These are phyloP conservation scores for Cercospora citrullina DNA, from an alignment of 2,329 filamentous ascomycete species.

Conservation along the genomic window DNA sequence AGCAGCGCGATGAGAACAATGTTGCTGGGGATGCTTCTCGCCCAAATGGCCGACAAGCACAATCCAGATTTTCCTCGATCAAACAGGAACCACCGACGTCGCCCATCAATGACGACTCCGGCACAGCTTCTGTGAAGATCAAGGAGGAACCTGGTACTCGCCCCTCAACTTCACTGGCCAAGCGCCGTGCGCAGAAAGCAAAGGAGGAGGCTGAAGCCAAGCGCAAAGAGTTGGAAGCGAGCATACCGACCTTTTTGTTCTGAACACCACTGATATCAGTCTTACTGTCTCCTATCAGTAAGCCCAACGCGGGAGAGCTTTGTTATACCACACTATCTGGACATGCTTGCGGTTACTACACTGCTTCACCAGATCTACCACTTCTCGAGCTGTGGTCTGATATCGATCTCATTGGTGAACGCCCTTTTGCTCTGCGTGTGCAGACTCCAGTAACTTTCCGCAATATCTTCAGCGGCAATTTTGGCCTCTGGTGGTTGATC, in stretches of 20 bases:
- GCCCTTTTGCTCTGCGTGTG: slow-evolving; percentile 77
- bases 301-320: neutral
- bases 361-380: slow-evolving; percentile 56
- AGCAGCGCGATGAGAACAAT: neutral
- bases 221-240: slow-evolving; percentile 33
- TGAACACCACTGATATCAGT: slow-evolving; percentile 25
- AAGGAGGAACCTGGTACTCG: slow-evolving; percentile 4
- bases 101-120: neutral
- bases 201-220: slow-evolving; percentile 28
- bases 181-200: slow-evolving; percentile 38
- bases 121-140: neutral
- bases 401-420: slow-evolving; percentile 80
- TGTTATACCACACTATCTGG: neutral
- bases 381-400: slow-evolving; percentile 80
- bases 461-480: slow-evolving; percentile 79
- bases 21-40: neutral
- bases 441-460: slow-evolving; percentile 80
- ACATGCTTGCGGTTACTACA: neutral
- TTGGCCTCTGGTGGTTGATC: slow-evolving; percentile 63
- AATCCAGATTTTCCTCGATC: neutral
- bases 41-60: neutral
- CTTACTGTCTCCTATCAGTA: neutral
- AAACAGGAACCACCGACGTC: neutral
- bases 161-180: slow-evolving; percentile 23
- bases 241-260: slow-evolving; percentile 49